Evolutionary conservation across 2,329 filamentous ascomycete genomes (phyloP), one percentile per base, ranked within the genome.

Genomic region (Claviceps sp.): DNA sequence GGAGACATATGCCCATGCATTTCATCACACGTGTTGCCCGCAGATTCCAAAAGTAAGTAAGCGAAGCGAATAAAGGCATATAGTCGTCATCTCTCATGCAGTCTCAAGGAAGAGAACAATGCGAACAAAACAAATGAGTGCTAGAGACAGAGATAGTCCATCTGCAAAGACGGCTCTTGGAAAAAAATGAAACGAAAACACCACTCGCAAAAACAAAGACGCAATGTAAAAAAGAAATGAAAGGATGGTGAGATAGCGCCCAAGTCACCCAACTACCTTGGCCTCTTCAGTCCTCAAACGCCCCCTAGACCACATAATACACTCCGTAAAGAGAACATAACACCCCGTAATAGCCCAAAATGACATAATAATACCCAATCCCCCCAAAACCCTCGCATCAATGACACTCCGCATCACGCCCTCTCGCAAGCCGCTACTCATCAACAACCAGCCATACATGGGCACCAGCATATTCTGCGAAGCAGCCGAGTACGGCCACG

Each of bases 251-350:
- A 19, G 24, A 10, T 4, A 19, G 4, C 3, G 30, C 11, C 11
- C 17, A 10, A 1, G 17, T 6, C 2, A 47, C 17, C 13, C 17
- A 7, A 7, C 45, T 19, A 47, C 5, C 13, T 24, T 48, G 38
- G 8, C 19, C 16, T 64, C 64, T 10, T 58, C 62, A 7, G 54
- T 55, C 49, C 64, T 61, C 58, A 62, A 55, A 37, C 60, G 61
- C 13, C 65, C 64, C 52, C 67, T 69, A 5, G 60, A 58, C 65
- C 70, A 70, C 47, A 75, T 63, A 8, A 66, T 62, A 42, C 65
- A 62, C 57, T 77, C 72, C 14, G 71, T 75, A 48, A 77, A 75
- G 38, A 69, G 56, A 52, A 78, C 68, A 52, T 77, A 78, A 39
- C 70, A 60, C 2, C 74, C 70, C 0, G 75, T 74, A 16, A 74